Conservation (phyloP, 768 basidiomycete genomes). For the Mycena maculata region DNA sequence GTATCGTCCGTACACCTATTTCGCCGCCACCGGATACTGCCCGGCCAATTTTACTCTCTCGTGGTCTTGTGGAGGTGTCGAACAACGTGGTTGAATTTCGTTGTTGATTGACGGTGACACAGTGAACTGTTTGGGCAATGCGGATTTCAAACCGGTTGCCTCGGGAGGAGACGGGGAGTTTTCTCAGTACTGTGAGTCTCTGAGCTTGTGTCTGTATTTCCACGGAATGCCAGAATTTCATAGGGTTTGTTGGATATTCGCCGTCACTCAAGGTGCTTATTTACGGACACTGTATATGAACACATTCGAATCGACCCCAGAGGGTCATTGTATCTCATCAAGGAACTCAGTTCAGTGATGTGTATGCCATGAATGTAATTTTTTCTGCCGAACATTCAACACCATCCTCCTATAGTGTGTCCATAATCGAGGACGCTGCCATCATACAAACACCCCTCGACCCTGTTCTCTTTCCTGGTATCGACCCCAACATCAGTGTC, state of each 20-base stretch:
- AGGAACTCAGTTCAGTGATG: constrained; percentile 47
- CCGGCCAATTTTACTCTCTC: constrained; percentile 44
- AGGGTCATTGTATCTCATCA: constrained; percentile 53
- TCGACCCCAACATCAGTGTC: constrained; percentile 52
- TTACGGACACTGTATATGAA: neutral
- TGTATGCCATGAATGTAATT: constrained; percentile 17
- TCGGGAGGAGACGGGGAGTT: constrained; percentile 58
- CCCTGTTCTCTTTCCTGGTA: constrained; percentile 61
- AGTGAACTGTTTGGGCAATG: constrained; percentile 55
- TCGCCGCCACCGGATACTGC: constrained; percentile 56
- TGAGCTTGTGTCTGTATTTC: neutral
- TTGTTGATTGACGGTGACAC: neutral
- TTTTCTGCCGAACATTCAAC: neutral
- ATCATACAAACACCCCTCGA: constrained; percentile 49
- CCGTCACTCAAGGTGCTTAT: constrained; percentile 42
- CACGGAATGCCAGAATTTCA: neutral
- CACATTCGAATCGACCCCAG: neutral
- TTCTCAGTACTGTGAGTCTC: constrained; percentile 52
- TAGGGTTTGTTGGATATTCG: constrained; percentile 69
- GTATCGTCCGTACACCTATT: constrained; percentile 51
- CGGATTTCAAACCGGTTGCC: constrained; percentile 56
- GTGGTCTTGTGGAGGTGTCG: constrained; percentile 56
- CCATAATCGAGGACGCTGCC: constrained; percentile 55
- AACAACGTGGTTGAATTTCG: too few relatives aligned
- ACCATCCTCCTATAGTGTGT: constrained; percentile 26